Evolutionary conservation across 2,329 filamentous ascomycete genomes (phyloP).

Genomic region (Xylariales sp.): DNA sequence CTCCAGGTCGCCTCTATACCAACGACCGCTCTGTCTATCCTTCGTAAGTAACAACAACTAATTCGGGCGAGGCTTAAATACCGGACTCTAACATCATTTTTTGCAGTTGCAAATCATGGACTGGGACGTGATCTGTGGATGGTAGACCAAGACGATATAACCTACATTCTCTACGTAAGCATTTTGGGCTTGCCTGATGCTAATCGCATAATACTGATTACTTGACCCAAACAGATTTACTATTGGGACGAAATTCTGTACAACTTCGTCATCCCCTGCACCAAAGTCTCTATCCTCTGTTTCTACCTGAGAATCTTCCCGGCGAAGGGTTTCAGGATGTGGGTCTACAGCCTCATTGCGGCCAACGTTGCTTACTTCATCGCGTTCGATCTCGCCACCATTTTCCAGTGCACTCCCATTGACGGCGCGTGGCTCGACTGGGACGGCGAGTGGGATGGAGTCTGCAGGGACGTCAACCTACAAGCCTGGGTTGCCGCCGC

Average conservation of each 20-base stretch:
- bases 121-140: slow-evolving; percentile 4
- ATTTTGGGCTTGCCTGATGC: background rate
- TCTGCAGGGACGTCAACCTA: slow-evolving; percentile 14
- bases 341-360: slow-evolving; percentile 12
- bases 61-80: background rate
- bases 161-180: background rate
- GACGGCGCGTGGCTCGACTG: slow-evolving; percentile 14
- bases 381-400: slow-evolving; percentile 11
- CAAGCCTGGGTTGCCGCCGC: slow-evolving; percentile 13
- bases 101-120: background rate
- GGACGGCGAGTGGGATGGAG: slow-evolving; percentile 12
- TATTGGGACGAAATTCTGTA: slow-evolving; percentile 4
- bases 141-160: background rate
- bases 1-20: slow-evolving; percentile 1
- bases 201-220: background rate
- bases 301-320: slow-evolving; percentile 18
- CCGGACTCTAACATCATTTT: background rate
- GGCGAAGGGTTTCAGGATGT: too few species aligned
- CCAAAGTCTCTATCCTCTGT: slow-evolving; percentile 19
- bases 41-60: background rate
- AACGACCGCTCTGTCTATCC: background rate
- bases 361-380: slow-evolving; percentile 12
- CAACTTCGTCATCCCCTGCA: slow-evolving; percentile 3
- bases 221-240: background rate
- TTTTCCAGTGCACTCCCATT: slow-evolving; percentile 16